Conservation (phyloP, 1,284 basidiomycete genomes). For the Gomphus bonarii region DNA sequence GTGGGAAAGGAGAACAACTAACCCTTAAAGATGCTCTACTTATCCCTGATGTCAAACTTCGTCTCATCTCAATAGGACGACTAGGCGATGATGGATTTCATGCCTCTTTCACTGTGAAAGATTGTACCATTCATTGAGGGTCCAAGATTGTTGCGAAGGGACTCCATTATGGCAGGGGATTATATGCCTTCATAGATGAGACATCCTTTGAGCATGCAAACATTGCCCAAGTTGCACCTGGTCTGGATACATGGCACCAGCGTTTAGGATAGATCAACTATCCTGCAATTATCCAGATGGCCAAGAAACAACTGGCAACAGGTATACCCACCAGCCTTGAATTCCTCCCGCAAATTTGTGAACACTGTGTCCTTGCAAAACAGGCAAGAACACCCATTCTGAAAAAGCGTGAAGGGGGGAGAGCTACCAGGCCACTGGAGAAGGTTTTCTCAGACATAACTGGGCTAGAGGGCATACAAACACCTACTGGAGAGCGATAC, state of each 20-base stretch:
- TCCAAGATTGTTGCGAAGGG: background rate
- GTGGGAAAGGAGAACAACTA: slow-evolving; percentile 14
- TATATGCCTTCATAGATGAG: background rate
- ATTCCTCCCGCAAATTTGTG: background rate
- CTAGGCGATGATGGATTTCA: background rate
- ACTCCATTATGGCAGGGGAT: background rate
- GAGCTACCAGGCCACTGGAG: too few relatives aligned
- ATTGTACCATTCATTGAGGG: background rate
- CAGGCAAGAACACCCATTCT: slow-evolving; percentile 9
- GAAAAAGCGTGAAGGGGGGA: too few relatives aligned
- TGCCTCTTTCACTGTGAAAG: background rate
- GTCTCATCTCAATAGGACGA: background rate
- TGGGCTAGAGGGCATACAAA: too few relatives aligned
- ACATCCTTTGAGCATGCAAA: background rate
- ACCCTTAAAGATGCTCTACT: background rate
- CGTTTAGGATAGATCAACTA: slow-evolving; percentile 24
- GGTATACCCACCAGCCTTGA: slow-evolving; percentile 19
- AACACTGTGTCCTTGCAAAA: slow-evolving; percentile 14
- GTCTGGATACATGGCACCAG: slow-evolving; percentile 22
- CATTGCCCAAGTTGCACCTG: background rate
- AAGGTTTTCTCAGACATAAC: too few relatives aligned
- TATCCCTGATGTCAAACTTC: background rate
- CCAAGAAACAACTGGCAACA: slow-evolving; percentile 15
- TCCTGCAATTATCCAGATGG: slow-evolving; percentile 20
- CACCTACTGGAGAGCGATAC: too few relatives aligned